Base-by-base conservation (phyloP, 176 grass and related monocot genomes). In the Oryza rufipogon region DNA sequence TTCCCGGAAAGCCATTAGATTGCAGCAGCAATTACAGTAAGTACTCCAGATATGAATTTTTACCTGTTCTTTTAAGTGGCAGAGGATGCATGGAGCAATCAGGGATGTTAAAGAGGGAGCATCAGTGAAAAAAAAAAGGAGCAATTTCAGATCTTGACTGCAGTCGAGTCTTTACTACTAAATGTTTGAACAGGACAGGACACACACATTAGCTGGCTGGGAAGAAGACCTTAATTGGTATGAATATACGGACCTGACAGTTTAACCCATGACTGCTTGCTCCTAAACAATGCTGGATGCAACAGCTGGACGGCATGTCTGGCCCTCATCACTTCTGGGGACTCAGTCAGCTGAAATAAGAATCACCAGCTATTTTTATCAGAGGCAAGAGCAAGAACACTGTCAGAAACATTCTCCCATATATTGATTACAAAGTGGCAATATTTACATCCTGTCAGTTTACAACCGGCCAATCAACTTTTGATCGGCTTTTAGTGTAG, bases 361-460 rank as follows among this genome's bases (percentile, higher is more conserved):
- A 63, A 78, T 16, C 20, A 73, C 13, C 44, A 66, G 64, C 41
- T 76, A 69, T 45, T 76, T 69, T 60, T 54, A 54, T 13, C 30
- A 5, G 30, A 4, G 48, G 6, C n/a, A 80, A 75, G 26, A 70
- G 51, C 61, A 75, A 63, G 28, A 64, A 11, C 76, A 68, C 16
- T 70, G 49, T 41, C 13, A 61, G 19, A 74, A 58, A 64, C 79
- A 30, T 64, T 14, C 0, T 0, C 61, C 11, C 64, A 84, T 66
- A 87, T 28, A 75, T 76, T 49, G 38, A 60, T 73, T 15, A 80
- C n/a, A 80, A 80, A 22, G 54, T 66, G 76, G 52, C 26, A 16
- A 77, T 84, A 91, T 91, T 91, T 87, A 91, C 89, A 87, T 75
- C 44, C 10, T 65, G 64, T 80, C 66, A 75, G 52, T 68, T 69